A percentile compares a stretch with the other conserved stretches of the same genome.
phyloP scores from a whole-genome alignment of 2,329 filamentous ascomycete species.

The Calonectria multiphialidica region DNA sequence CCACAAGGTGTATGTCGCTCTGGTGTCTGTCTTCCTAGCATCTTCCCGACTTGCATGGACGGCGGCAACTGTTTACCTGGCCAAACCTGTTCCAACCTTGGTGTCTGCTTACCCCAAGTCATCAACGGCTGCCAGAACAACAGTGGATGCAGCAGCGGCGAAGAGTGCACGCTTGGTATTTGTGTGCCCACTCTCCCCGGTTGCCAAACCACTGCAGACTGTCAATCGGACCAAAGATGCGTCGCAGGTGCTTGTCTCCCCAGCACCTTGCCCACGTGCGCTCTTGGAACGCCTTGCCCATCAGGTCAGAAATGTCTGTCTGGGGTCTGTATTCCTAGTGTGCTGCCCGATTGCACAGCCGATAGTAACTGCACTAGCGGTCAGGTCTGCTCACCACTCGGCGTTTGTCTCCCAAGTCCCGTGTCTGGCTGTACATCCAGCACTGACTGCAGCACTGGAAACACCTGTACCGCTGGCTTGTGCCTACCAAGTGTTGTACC shows the following conservation, averaged over 20 bases:
- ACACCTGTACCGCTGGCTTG: background rate
- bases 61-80: background rate
- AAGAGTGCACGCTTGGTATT: background rate
- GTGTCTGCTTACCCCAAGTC: slow-evolving; percentile 1
- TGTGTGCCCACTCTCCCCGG: background rate
- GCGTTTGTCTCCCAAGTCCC: background rate
- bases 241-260: background rate
- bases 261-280: background rate
- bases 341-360: background rate
- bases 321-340: background rate
- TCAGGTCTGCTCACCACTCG: background rate
- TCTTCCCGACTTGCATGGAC: background rate
- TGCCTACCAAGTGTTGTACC: background rate
- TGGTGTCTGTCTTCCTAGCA: slow-evolving; percentile 3
- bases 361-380: background rate
- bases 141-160: background rate
- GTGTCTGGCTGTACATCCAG: background rate
- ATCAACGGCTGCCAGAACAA: background rate
- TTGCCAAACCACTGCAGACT: background rate
- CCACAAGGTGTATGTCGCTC: background rate
- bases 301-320: background rate
- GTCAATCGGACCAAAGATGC: background rate
- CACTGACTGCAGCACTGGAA: background rate
- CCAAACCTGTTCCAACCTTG: background rate
- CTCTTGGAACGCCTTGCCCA: background rate